Base-by-base conservation (phyloP, 208 protist species). In the Blechomonas ayalai region DNA sequence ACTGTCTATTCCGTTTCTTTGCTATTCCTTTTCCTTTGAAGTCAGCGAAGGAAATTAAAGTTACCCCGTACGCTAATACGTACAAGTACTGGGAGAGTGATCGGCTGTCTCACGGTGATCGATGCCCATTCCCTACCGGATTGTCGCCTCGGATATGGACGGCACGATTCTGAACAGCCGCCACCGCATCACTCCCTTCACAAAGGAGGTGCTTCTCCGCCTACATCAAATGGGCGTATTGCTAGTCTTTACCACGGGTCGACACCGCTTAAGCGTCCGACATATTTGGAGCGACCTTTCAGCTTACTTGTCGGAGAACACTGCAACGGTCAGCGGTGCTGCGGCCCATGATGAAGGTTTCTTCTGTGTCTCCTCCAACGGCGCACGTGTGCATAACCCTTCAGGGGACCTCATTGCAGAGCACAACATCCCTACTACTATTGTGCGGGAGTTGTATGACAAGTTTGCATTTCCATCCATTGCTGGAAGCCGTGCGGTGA, bases 281-380 rank as follows among this genome's bases (percentile, higher is more conserved):
- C 41, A 48, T 2, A 47, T 57, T 9, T 29, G 41, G 2, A 39
- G 54, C 1, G 42, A 51, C 12, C 48, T 85, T 1, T 1, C 20
- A 2, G 12, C 16, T 2, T 78, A 75, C 62, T 69, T 77, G 28
- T 27, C 34, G 0, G 43, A 35, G 33, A 48, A 45, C 13, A 63
- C 49, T 15, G 18, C 29, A 36, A 20, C 36, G 31, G 20, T 22
- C 27, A 10, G 24, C 22, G 33, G 18, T 20, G n/a, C 13, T 49
- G 2, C 23, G 23, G 1, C 32, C 10, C 16, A 26, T 16, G 22
- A 22, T 3, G 37, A 41, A 6, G 66, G 69, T 4, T 81, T 90
- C 47, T 84, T 67, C 50, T 34, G 85, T 3, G 51, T 86, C 19
- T 61, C 72, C 2, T 85, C 73, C 2, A 85, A 90, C 48, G 80